Evolutionary conservation across 768 basidiomycete species (phyloP), one percentile per base, ranked within the genome.

Genomic region (Hydnum rufescens): DNA sequence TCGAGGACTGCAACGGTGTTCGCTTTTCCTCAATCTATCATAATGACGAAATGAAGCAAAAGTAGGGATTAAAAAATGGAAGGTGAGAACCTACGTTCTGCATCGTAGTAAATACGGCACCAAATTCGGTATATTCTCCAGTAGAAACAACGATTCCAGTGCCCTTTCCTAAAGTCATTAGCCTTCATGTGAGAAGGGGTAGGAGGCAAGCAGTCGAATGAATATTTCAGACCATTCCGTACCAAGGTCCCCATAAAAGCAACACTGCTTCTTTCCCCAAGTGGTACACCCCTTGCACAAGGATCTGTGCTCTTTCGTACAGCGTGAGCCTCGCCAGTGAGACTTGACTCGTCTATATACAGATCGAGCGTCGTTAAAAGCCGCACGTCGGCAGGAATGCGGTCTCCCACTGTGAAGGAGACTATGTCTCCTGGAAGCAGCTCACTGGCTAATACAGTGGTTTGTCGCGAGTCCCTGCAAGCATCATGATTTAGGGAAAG

Each of bases 161-260:
- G 0, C 89, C 92, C 51, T 85, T 70, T 4, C 86, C 83, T 84
- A 57, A 4, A 28, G 32, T 47, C n/a, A n/a, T n/a, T n/a, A n/a
- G n/a, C n/a, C n/a, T n/a, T n/a, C n/a, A n/a, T n/a, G n/a, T n/a
- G n/a, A 5, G 32, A 22, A n/a, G 42, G 54, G 42, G 55, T 53
- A 51, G 49, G 36, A 49, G 25, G 43, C 13, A 39, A 39, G 36
- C 36, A 39, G 36, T 39, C 36, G 44, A 16, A 25, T 2, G 34
- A 51, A 34, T 43, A 36, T 32, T 29, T 57, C 67, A 59, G 53
- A 80, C 89, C 92, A 62, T 81, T 92, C 55, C 89, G 71, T 3
- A 97, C 89, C 43, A 96, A 65, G 2, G 92, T 96, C 4, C 92
- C 92, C 93, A 97, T 95, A 61, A 89, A 92, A 4, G 79, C 93